phyloP scores from a whole-genome alignment of 2,329 filamentous ascomycete species.

The Trichophyton verrucosum region DNA sequence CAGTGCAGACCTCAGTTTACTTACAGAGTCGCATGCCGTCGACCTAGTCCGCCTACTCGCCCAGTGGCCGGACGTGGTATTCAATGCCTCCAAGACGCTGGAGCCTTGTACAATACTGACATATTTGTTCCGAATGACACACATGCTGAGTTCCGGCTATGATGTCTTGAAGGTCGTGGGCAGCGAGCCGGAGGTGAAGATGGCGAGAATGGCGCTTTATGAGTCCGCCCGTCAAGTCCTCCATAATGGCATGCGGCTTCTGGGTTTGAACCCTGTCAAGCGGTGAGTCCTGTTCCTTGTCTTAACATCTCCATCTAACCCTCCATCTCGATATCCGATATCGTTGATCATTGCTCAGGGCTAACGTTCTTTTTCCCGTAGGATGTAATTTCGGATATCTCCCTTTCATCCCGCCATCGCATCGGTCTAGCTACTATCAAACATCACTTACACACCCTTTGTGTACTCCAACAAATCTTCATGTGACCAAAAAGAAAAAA shows the following conservation, averaged over 20 bases:
- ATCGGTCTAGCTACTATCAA: neutral
- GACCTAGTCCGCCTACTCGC: slow-evolving; percentile 50
- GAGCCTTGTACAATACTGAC: slow-evolving; percentile 55
- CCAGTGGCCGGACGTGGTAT: slow-evolving; percentile 52
- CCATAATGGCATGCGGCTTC: slow-evolving; percentile 52
- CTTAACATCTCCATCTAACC: neutral
- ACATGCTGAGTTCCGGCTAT: slow-evolving; percentile 49
- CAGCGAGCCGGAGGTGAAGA: slow-evolving; percentile 45
- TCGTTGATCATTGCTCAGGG: neutral
- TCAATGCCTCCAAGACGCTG: slow-evolving; percentile 52
- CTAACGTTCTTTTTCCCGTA: neutral
- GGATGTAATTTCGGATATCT: neutral
- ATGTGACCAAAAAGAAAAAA: neutral
- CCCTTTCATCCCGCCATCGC: neutral
- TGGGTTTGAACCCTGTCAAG: slow-evolving; percentile 54
- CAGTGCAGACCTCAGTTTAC: slow-evolving; percentile 46
- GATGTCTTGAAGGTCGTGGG: slow-evolving; percentile 51
- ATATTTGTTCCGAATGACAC: slow-evolving; percentile 56
- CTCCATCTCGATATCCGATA: neutral
- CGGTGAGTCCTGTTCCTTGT: slow-evolving; percentile 24
- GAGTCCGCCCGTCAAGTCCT: slow-evolving; percentile 50
- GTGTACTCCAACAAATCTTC: neutral
- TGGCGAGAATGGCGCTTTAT: slow-evolving; percentile 51
- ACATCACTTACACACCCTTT: neutral
- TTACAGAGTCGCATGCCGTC: slow-evolving; percentile 49